These are phyloP conservation scores for Choanephora cucurbitarum DNA, from an alignment of 371 early-diverging fungal genomes.

Conservation along the genomic window DNA sequence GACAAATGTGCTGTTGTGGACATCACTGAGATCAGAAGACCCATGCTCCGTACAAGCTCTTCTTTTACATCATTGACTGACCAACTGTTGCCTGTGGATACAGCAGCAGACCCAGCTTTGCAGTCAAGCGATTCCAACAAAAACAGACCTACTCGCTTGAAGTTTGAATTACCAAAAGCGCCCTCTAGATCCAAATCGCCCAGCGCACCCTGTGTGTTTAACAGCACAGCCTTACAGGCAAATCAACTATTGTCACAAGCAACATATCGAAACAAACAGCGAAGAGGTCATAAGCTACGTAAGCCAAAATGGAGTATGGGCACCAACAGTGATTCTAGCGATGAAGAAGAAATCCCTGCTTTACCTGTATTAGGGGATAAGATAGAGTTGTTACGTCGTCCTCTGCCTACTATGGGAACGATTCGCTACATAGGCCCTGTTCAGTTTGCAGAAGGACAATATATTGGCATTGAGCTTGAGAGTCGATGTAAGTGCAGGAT, in stretches of 20 bases:
- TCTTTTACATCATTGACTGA: conserved; percentile 28
- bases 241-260: conserved; percentile 4
- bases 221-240: neutral
- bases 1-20: neutral
- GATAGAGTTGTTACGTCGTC: conserved; percentile 26
- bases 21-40: conserved; percentile 6
- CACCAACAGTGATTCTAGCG: conserved; percentile 19
- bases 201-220: neutral
- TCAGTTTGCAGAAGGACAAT: conserved; percentile 27
- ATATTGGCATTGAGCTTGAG: conserved; percentile 37
- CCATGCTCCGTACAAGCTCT: conserved; percentile 18
- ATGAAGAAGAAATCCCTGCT: conserved; percentile 16
- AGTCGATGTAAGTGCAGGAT: conserved; percentile 35
- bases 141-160: conserved; percentile 17
- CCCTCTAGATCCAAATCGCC: conserved; percentile 25
- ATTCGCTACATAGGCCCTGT: conserved; percentile 36
- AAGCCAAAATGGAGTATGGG: conserved; percentile 30
- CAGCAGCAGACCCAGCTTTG: neutral
- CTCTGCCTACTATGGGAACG: conserved; percentile 29
- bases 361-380: conserved; percentile 26
- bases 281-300: conserved; percentile 16
- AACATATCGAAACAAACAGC: neutral
- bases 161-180: conserved; percentile 20
- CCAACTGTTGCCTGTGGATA: conserved; percentile 19
- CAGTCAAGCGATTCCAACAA: neutral